phyloP scores from a whole-genome alignment of 192 early-diverging fungal species.

The Cetraspora pellucida region DNA sequence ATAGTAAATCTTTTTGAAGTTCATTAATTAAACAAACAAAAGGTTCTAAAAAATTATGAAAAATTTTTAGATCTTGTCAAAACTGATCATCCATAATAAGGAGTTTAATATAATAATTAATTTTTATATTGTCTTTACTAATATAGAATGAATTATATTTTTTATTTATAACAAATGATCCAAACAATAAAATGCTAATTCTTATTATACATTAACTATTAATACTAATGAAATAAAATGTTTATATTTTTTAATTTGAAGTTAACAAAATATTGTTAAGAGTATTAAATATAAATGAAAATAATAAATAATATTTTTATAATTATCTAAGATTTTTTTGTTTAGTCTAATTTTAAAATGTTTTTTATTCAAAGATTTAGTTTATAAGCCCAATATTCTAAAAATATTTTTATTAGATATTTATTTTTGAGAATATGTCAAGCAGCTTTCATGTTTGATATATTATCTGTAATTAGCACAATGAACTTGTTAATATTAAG shows the following conservation, averaged over 20 bases:
- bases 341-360: too few relatives aligned
- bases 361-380: too few relatives aligned
- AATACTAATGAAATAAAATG: background rate
- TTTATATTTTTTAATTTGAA: background rate
- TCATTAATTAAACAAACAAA: too few relatives aligned
- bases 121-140: background rate
- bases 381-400: background rate
- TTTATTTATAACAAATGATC: background rate
- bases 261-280: background rate
- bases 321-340: too few relatives aligned
- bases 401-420: background rate
- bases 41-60: too few relatives aligned
- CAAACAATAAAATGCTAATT: background rate
- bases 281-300: too few relatives aligned
- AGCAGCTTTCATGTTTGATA: too few relatives aligned
- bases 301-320: too few relatives aligned
- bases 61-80: too few relatives aligned
- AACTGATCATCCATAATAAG: background rate
- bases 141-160: background rate
- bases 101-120: background rate
- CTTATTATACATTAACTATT: background rate
- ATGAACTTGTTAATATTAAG: too few relatives aligned
- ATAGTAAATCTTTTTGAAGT: too few relatives aligned
- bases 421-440: background rate
- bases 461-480: too few relatives aligned